Evolutionary conservation across 78 protist species (phyloP), one percentile per base, ranked within the genome.

Genomic region (Parvularia atlantis): DNA sequence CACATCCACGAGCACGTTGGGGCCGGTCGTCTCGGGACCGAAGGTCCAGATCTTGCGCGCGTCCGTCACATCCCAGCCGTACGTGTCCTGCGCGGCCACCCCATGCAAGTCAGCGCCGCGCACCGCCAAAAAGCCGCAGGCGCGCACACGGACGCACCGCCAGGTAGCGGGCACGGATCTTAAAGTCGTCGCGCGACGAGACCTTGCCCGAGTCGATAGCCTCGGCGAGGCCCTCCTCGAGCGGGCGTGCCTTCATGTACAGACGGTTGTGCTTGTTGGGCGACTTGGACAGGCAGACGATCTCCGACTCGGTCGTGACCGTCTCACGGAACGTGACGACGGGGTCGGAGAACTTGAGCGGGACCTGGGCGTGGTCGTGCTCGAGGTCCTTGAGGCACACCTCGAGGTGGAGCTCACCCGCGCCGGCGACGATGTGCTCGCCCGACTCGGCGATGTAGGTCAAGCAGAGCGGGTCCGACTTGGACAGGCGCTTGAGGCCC

Each of bases 181-280:
- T 91, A 77, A 85, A 43, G 36, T 93, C 97, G 33, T 75, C 65
- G 59, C 66, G 69, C 44, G 82, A 20, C 66, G 69, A 43, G 81
- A 85, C 77, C 61, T 75, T 36, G 61, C 88, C 90, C 39, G 2
- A 35, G 58, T 95, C 99, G 60, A 98, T 93, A 24, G 40, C 88
- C 26, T 82, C 78, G 69, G 86, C 76, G 35, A 98, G 91, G 19
- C 67, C 98, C 70, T 93, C 95, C 30, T 70, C 75, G 50, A 97
- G 61, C 28, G 98, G 98, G 33, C 0, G 41, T 26, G 97, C 98
- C 72, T 76, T 57, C 76, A 75, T 30, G 89, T 62, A 91, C 67
- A 98, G 76, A 68, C 99, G 91, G 97, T 98, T 98, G 94, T 95
- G 99, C 89, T 94, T 93, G 98, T 98, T 98, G 73, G 99, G 96